Evolutionary conservation across 805 yeast species (phyloP).

Genomic region (Metschnikowia chrysomelidarum): DNA sequence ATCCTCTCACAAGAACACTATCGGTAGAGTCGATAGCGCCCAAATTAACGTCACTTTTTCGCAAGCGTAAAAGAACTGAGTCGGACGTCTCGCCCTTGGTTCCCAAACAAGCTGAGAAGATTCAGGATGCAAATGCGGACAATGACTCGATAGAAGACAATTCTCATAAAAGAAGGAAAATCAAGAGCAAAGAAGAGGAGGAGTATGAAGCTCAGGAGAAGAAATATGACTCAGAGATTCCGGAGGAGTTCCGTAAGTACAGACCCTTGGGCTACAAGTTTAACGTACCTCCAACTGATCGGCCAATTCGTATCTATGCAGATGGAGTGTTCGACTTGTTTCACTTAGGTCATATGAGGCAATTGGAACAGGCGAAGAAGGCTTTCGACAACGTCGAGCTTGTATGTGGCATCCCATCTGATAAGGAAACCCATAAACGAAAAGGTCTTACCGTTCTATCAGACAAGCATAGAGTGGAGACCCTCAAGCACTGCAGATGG

Average conservation of each 20-base stretch:
- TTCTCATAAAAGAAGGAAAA: slow-evolving; percentile 22
- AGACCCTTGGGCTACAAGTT: slow-evolving; percentile 78
- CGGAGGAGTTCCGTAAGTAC: slow-evolving; percentile 68
- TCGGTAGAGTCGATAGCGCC: slow-evolving; percentile 43
- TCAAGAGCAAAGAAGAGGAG: slow-evolving; percentile 27
- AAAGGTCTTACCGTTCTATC: slow-evolving; percentile 92
- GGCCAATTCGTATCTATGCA: slow-evolving; percentile 93
- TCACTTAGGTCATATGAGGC: slow-evolving; percentile 97
- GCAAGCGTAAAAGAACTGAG: slow-evolving; percentile 20
- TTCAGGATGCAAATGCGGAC: slow-evolving; percentile 10
- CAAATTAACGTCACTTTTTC: slow-evolving; percentile 28
- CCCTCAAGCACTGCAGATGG: slow-evolving; percentile 93
- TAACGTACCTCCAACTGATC: slow-evolving; percentile 78
- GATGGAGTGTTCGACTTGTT: slow-evolving; percentile 97
- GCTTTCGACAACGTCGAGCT: slow-evolving; percentile 79
- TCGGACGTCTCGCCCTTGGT: slow-evolving; percentile 11
- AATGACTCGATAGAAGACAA: slow-evolving; percentile 10
- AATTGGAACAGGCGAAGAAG: slow-evolving; percentile 94
- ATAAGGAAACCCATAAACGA: slow-evolving; percentile 82
- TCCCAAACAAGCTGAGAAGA: slow-evolving; percentile 11
- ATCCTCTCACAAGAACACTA: slow-evolving; percentile 32
- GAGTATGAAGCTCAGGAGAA: slow-evolving; percentile 49
- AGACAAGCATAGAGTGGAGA: slow-evolving; percentile 85
- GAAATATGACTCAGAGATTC: slow-evolving; percentile 60
- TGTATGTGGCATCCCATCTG: slow-evolving; percentile 91